Base-by-base conservation (phyloP, 495 filamentous ascomycete genomes). In the Cercophora newfieldiana region DNA sequence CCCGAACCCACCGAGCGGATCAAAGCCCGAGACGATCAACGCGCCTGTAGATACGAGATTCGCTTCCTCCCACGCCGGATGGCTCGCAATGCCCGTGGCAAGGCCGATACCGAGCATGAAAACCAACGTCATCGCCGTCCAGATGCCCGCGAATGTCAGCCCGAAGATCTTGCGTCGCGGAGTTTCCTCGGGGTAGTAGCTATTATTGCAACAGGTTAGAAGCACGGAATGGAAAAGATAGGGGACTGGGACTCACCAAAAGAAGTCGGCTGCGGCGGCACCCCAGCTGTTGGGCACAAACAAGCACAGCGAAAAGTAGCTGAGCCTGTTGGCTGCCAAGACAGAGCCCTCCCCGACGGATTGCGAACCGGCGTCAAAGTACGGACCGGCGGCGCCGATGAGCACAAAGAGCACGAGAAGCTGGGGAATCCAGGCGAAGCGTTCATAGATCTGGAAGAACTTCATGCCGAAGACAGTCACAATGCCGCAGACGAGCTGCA, bases 401-500 rank as follows among this genome's bases (percentile, higher is more conserved):
- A 93, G 81, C 47, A 91, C 88, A 69, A 84, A 85, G 19, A 89
- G 74, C 3, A 88, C 86, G 16, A 90, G 77, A 14, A 89, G 64
- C 72, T 90, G 88, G 5, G 90, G 89, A 21, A 92, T 71, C 76
- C 88, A 91, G 1, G 89, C 89, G 66, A 62, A 90, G 78, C 88
- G 81, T 79, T 91, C 87, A 73, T 91, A 93, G 63, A 81, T 81
- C 66, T 91, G 88, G 74, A 91, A 91, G 50, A 88, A 78, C 64
- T 81, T 80, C 74, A 91, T 91, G 5, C 90, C 90, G 75, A 93
- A 91, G 1, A 88, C 90, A 0, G 89, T 86, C 24, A 93, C 82
- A 0, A 81, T 76, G 87, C 85, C 90, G 30, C 83, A 83, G 56
- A 92, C 86, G 55, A 92, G 64, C 0, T 88, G 86, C 37, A 87